Conservation (phyloP, 108 stramenopile species). For the Cyclostephanos invisitatus region DNA sequence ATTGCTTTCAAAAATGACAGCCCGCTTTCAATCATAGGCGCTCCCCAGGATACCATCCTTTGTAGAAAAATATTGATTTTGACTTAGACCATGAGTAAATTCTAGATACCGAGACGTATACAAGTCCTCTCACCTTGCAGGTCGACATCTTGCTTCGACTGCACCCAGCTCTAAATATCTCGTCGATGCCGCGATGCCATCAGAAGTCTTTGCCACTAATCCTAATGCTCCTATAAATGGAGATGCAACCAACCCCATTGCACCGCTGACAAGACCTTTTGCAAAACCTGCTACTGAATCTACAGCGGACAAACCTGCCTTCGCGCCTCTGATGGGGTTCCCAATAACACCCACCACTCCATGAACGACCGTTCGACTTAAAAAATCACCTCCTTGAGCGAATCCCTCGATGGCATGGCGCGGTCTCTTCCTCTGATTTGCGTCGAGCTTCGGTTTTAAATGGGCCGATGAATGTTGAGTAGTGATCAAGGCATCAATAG, state of each 20-base stretch:
- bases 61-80: background rate
- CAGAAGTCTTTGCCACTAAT: slow-evolving; percentile 43
- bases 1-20: slow-evolving; percentile 46
- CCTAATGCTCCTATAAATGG: slow-evolving; percentile 40
- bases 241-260: slow-evolving; percentile 19
- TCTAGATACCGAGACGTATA: background rate
- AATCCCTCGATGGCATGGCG: slow-evolving; percentile 36
- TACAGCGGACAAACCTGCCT: slow-evolving; percentile 9
- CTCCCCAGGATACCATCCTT: slow-evolving; percentile 47
- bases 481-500: slow-evolving; percentile 26
- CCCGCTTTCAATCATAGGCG: slow-evolving; percentile 27
- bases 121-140: slow-evolving; percentile 28
- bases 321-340: slow-evolving; percentile 40
- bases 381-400: slow-evolving; percentile 35
- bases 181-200: slow-evolving; percentile 35
- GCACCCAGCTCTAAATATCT: slow-evolving; percentile 32
- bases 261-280: slow-evolving; percentile 35
- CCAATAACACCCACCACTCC: slow-evolving; percentile 46
- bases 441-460: slow-evolving; percentile 35
- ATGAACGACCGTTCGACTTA: slow-evolving; percentile 19
- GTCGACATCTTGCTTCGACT: slow-evolving; percentile 47
- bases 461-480: slow-evolving; percentile 34
- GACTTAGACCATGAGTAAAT: background rate
- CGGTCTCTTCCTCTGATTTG: slow-evolving; percentile 21
- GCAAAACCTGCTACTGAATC: slow-evolving; percentile 19